Conservation (phyloP, 2,329 filamentous ascomycete genomes). For the Trichoderma asperellum region DNA sequence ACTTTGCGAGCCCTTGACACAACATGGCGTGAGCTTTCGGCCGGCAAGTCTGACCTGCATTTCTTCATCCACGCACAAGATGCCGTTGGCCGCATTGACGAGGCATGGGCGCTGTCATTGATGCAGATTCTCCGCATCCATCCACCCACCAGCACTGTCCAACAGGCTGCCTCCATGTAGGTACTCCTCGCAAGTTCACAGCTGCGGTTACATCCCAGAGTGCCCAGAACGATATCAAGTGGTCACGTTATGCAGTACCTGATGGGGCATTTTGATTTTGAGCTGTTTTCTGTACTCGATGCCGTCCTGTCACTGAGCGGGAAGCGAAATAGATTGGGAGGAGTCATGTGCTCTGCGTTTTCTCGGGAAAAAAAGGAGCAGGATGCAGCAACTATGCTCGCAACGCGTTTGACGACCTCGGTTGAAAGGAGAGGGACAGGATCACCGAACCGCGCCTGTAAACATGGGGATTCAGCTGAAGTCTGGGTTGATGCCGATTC, state of each 20-base stretch:
- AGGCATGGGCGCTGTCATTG: neutral
- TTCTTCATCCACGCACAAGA: neutral
- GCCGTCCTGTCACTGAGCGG: neutral
- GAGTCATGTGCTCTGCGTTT: conserved; percentile 17
- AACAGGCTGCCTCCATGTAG: neutral
- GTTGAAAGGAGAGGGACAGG: neutral
- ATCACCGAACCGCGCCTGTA: neutral
- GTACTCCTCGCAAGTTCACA: neutral
- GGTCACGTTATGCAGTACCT: neutral
- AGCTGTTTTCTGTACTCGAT: conserved; percentile 10
- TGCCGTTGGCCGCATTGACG: conserved; percentile 9
- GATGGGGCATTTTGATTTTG: neutral
- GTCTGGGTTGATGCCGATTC: neutral
- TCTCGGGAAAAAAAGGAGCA: neutral
- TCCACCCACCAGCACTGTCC: neutral
- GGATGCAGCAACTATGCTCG: neutral
- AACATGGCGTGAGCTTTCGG: conserved; percentile 11
- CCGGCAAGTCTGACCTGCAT: neutral
- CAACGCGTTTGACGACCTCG: neutral
- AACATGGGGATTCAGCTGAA: neutral
- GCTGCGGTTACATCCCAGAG: conserved; percentile 1
- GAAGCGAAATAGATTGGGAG: conserved; percentile 17
- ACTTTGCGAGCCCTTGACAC: conserved; percentile 5
- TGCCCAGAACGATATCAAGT: conserved; percentile 12
- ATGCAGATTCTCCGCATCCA: conserved; percentile 15